Evolutionary conservation across 306 rosid genomes (phyloP), one percentile per base, ranked within the genome.

Genomic region (Fagus crenata): DNA sequence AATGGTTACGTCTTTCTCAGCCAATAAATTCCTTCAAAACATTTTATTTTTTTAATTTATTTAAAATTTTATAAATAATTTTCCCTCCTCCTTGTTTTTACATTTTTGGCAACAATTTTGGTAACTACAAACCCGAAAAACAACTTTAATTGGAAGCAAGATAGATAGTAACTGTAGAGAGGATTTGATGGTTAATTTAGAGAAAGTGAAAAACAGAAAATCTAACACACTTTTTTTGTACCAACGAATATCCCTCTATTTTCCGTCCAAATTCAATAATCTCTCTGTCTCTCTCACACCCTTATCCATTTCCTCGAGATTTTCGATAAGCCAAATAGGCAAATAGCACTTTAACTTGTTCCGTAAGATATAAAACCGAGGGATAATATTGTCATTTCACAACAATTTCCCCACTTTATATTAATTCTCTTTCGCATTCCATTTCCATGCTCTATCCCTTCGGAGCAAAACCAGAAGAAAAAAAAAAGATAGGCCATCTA

Each of bases 261-360:
- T 49, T 1, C 40, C 41, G 81, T 36, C 79, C 71, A 71, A 5
- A 40, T 83, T 67, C 78, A 72, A 22, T 22, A 60, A 54, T 18
- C 15, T 15, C 51, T 32, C 36, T 11, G 5, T 7, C 17, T 39
- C 8, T 12, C 4, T 13, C 9, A 1, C 14, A 2, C 4, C 73
- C 68, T 75, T 81, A 78, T 81, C 89, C 85, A 83, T 6, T 76
- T 8, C 65, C 11, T 42, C 82, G 72, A 80, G 32, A 33, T 49
- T 80, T 84, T 68, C 82, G 78, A 80, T 14, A 46, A n/a, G 37
- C 28, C 28, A 22, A 22, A 22, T 22, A 22, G 28, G 28, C 28
- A 22, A 22, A 22, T 22, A 22, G 73, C 74, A 64, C 58, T 69
- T 69, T 53, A 9, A 49, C 64, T 74, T 37, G 72, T 73, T 55